Conservation (phyloP, 2,329 filamentous ascomycete genomes). For the Fusarium falciforme region DNA sequence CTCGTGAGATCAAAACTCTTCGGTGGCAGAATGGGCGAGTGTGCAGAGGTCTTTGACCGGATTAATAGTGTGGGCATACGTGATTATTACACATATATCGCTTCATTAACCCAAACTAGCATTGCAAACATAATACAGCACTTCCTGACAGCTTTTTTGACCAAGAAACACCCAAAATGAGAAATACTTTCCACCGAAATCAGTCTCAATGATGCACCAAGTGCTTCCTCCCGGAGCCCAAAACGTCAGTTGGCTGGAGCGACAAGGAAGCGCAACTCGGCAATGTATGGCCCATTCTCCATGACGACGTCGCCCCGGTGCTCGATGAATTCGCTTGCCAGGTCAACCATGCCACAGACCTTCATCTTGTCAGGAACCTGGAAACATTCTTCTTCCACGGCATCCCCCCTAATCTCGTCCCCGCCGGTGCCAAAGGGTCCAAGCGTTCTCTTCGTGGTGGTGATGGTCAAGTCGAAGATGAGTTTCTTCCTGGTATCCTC, state of each 20-base stretch:
- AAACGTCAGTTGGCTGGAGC: constrained; percentile 37
- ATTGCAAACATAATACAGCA: not conserved
- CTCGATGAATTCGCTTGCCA: not conserved
- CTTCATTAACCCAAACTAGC: not conserved
- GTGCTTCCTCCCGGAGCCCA: too few species aligned
- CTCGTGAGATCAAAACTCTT: too few species aligned
- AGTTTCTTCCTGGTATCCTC: not conserved
- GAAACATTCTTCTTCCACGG: not conserved
- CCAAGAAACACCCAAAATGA: not conserved
- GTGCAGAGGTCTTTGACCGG: too few species aligned
- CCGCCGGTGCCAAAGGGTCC: not conserved
- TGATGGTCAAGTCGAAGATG: not conserved
- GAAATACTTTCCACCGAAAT: not conserved
- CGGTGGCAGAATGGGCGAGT: too few species aligned
- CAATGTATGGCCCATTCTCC: not conserved
- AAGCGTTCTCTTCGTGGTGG: not conserved
- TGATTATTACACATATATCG: too few species aligned
- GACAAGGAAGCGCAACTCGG: not conserved
- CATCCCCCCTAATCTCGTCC: not conserved
- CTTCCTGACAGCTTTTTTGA: not conserved
- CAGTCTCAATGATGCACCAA: not conserved
- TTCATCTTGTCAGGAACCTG: not conserved
- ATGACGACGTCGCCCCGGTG: not conserved
- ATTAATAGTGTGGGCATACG: too few species aligned
- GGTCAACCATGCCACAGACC: not conserved